Evolutionary conservation across 768 basidiomycete species (phyloP).

Genomic region (Rhizopogon salebrosus): DNA sequence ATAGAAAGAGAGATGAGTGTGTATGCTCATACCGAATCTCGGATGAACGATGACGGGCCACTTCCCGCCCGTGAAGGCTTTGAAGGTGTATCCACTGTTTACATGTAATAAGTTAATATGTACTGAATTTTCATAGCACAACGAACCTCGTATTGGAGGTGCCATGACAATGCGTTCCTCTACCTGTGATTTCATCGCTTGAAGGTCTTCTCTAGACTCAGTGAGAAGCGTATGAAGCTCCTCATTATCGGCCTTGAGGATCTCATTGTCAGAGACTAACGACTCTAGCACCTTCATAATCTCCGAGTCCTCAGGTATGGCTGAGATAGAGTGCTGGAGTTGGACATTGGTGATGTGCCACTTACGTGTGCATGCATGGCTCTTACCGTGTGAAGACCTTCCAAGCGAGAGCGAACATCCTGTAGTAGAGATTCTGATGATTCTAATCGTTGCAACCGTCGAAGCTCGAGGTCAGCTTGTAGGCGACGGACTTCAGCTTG

Average conservation of each 20-base stretch:
- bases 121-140: neutral
- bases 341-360: conserved; percentile 10
- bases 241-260: conserved; percentile 72
- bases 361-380: conserved; percentile 1
- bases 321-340: conserved; percentile 34
- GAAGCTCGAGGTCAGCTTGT: conserved; percentile 57
- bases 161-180: conserved; percentile 63
- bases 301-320: conserved; percentile 45
- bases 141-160: conserved; percentile 39
- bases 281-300: conserved; percentile 70
- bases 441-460: conserved; percentile 54
- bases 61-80: conserved; percentile 39
- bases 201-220: conserved; percentile 74
- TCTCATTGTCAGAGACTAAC: conserved; percentile 83
- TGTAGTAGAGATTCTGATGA: conserved; percentile 62
- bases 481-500: conserved; percentile 62
- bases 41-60: conserved; percentile 37
- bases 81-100: conserved; percentile 28
- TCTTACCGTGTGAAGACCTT: conserved; percentile 54
- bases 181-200: conserved; percentile 63
- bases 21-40: conserved; percentile 38
- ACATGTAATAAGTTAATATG: neutral
- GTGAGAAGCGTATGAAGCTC: conserved; percentile 72
- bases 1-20: conserved; percentile 20
- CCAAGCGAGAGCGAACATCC: conserved; percentile 60